These are phyloP conservation scores for Chloranthus sessilifolius DNA, from an alignment of 164 flowering plant genomes.

Conservation along the genomic window DNA sequence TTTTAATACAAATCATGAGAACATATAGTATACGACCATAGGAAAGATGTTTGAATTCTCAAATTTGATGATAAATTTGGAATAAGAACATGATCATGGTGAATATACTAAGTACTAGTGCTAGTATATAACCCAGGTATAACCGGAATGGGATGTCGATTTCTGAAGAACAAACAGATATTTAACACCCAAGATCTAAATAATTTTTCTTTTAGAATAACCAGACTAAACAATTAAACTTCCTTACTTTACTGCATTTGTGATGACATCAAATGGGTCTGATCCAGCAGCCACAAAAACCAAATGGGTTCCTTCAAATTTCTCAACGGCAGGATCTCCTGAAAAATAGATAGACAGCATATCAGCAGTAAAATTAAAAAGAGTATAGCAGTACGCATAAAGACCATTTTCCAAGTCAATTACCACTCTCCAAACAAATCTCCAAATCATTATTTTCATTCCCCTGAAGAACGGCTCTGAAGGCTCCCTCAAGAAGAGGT, in stretches of 20 bases:
- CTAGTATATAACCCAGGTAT: no score
- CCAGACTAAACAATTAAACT: neutral
- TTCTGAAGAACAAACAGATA: no score
- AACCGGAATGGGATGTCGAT: no score
- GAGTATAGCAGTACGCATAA: neutral
- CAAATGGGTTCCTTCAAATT: slow-evolving; percentile 65
- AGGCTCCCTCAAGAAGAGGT: slow-evolving; percentile 80
- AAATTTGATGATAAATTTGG: no score
- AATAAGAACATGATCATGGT: no score
- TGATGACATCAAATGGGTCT: slow-evolving; percentile 74
- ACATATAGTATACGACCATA: no score
- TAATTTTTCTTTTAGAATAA: no score
- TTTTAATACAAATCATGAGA: no score
- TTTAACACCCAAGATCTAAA: no score
- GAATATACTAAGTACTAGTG: no score
- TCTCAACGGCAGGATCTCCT: slow-evolving; percentile 78
- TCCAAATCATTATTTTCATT: slow-evolving; percentile 61
- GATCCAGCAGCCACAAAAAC: slow-evolving; percentile 77
- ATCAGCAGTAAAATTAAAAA: neutral
- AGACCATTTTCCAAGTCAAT: no score
- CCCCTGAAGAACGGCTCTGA: slow-evolving; percentile 87
- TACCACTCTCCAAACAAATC: slow-evolving; percentile 91
- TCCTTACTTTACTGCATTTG: slow-evolving; percentile 74
- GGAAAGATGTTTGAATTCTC: no score
- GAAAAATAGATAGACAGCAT: slow-evolving; percentile 8